Evolutionary conservation across 1,139 yeast genomes (phyloP).

Genomic region (Pichia sp.): DNA sequence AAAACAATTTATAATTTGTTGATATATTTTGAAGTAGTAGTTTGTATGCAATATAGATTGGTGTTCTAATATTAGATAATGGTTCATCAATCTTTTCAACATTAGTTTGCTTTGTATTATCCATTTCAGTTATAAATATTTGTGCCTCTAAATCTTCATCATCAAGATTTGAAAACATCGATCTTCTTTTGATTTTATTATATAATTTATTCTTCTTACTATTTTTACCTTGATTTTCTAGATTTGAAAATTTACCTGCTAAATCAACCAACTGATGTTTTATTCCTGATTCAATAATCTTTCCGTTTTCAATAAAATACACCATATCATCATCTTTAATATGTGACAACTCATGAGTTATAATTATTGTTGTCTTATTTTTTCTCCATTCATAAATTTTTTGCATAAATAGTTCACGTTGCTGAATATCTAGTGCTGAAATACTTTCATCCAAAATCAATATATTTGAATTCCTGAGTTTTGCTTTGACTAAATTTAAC

Average conservation of each 20-base stretch:
- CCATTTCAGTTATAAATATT: not conserved
- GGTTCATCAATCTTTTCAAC: not conserved
- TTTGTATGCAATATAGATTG: slow-evolving; percentile 10
- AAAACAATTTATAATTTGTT: slow-evolving; percentile 11
- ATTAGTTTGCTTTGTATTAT: not conserved
- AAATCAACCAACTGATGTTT: slow-evolving; percentile 31
- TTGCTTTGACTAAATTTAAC: slow-evolving; percentile 77
- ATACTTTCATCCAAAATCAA: slow-evolving; percentile 79
- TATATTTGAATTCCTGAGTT: slow-evolving; percentile 62
- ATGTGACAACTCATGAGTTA: slow-evolving; percentile 69
- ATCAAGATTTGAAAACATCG: slow-evolving; percentile 5
- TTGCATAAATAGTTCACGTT: slow-evolving; percentile 40
- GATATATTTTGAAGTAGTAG: slow-evolving; percentile 5
- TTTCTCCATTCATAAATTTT: slow-evolving; percentile 54
- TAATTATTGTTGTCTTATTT: slow-evolving; percentile 66
- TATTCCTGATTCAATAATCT: slow-evolving; percentile 39
- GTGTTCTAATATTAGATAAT: slow-evolving; percentile 7
- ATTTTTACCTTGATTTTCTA: slow-evolving; percentile 3
- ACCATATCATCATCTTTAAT: slow-evolving; percentile 60
- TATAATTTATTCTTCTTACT: not conserved
- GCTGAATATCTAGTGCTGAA: slow-evolving; percentile 64
- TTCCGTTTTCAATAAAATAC: slow-evolving; percentile 53
- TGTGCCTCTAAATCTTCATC: not conserved
- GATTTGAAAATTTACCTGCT: slow-evolving; percentile 14
- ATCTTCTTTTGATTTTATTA: slow-evolving; percentile 4